A percentile compares a stretch with the other conserved stretches of the same genome.
These are phyloP conservation scores for Henckelia pumila DNA, from an alignment of 257 asterid genomes.

Conservation along the genomic window DNA sequence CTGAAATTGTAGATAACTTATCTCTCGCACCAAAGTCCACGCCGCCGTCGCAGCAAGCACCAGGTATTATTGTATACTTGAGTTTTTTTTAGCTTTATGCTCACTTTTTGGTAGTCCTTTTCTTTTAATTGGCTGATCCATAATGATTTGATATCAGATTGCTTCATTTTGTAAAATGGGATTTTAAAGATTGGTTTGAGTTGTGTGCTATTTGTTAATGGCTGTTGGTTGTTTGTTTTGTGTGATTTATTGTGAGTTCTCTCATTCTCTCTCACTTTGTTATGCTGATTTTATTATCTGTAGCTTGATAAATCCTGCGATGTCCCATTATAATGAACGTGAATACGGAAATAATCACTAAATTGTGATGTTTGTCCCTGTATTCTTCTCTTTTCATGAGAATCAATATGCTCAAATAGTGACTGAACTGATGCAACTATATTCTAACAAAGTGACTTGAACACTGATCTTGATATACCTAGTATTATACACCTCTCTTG, in stretches of 20 bases:
- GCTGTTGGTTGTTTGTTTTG: background rate
- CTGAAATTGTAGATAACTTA: background rate
- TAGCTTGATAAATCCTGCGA: background rate
- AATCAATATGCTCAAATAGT: background rate
- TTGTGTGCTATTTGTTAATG: background rate
- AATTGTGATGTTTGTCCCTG: too few species aligned
- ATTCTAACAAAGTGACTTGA: too few species aligned
- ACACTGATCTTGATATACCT: background rate
- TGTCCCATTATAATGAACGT: too few species aligned
- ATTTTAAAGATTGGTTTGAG: background rate
- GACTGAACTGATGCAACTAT: background rate
- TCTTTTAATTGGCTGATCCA: background rate
- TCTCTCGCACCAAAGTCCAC: slow-evolving; percentile 21
- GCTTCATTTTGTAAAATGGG: background rate
- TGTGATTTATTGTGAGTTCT: background rate
- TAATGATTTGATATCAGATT: background rate
- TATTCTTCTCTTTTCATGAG: too few species aligned
- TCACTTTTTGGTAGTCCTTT: background rate
- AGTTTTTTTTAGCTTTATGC: background rate
- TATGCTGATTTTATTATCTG: too few species aligned
- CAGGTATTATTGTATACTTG: slow-evolving; percentile 36
- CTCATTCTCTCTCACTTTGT: background rate
- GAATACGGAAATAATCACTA: too few species aligned
- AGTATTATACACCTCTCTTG: background rate
- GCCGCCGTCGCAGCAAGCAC: slow-evolving; percentile 64